Percentiles rank a stretch among this genome's conserved stretches.
Evolutionary conservation across 768 basidiomycete genomes (phyloP).

Genomic region (Leccinum longicurvipes): DNA sequence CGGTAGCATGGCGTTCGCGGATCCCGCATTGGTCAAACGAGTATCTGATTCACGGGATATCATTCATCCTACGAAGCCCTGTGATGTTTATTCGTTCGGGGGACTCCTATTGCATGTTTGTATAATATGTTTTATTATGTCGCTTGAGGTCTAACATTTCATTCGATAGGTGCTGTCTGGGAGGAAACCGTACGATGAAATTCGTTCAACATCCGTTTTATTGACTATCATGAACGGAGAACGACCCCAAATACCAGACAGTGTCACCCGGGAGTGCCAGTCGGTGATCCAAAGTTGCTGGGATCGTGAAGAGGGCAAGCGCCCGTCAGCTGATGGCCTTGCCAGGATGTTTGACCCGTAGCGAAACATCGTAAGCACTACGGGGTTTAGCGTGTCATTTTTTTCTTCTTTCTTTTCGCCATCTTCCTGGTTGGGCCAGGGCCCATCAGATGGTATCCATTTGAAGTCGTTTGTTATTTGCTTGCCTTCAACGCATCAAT

Average conservation of each 20-base stretch:
- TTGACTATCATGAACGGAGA: conserved; percentile 1
- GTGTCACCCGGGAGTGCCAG: background rate
- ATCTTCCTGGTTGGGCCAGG: background rate
- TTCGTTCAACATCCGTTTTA: background rate
- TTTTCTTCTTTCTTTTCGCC: background rate
- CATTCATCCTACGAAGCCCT: conserved; percentile 16
- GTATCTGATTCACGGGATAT: background rate
- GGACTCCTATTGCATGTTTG: conserved; percentile 36
- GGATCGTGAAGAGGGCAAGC: conserved; percentile 13
- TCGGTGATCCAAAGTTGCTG: conserved; percentile 17
- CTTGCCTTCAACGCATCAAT: no score
- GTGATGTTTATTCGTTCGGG: conserved; percentile 31
- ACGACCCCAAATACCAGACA: conserved; percentile 12
- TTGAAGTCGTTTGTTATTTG: no score
- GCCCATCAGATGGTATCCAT: background rate
- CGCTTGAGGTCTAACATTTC: conserved; percentile 6
- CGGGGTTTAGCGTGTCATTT: background rate
- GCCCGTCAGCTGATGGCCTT: conserved; percentile 16
- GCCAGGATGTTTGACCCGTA: conserved; percentile 1
- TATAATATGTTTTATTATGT: background rate
- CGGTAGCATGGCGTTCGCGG: conserved; percentile 46
- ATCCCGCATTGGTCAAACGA: conserved; percentile 29
- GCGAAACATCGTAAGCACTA: background rate
- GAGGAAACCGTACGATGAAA: conserved; percentile 19
- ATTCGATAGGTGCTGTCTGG: conserved; percentile 17